These are phyloP conservation scores for Aspergillus carlsbadensis DNA, from an alignment of 495 filamentous ascomycete species.

Conservation along the genomic window DNA sequence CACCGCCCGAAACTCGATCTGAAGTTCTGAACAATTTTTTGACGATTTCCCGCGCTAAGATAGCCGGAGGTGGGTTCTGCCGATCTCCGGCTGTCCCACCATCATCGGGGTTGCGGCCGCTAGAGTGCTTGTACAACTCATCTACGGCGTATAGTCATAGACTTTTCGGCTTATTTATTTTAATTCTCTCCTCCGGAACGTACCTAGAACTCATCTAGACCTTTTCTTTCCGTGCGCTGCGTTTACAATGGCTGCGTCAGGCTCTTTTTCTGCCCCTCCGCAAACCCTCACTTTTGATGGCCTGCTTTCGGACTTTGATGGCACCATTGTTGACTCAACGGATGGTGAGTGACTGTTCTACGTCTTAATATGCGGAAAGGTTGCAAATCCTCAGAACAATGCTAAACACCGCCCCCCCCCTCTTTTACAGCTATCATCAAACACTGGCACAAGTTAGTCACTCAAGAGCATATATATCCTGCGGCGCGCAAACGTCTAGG, in stretches of 20 bases:
- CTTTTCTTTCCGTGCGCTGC: slow-evolving; percentile 3
- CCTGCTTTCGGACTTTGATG: slow-evolving; percentile 90
- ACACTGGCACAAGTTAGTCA: slow-evolving; percentile 79
- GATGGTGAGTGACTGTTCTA: slow-evolving; percentile 30
- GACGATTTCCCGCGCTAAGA: slow-evolving; percentile 45
- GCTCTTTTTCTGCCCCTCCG: slow-evolving; percentile 58
- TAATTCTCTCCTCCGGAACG: not conserved
- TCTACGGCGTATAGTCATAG: too few species aligned
- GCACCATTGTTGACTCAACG: slow-evolving; percentile 50
- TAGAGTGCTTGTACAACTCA: too few species aligned
- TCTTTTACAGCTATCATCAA: slow-evolving; percentile 72
- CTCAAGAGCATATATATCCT: not conserved
- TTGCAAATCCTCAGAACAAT: not conserved
- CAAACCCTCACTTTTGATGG: slow-evolving; percentile 67
- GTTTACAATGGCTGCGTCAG: slow-evolving; percentile 32
- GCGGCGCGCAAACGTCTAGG: not conserved
- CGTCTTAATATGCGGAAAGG: not conserved
- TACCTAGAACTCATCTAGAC: not conserved
- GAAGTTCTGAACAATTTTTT: slow-evolving; percentile 24
- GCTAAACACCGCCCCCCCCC: not conserved
- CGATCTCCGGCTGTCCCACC: slow-evolving; percentile 36
- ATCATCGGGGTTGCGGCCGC: not conserved
- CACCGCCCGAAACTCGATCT: slow-evolving; percentile 11
- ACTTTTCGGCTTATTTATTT: slow-evolving; percentile 1
- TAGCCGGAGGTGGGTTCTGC: slow-evolving; percentile 41